Evolutionary conservation across 495 filamentous ascomycete genomes (phyloP), one percentile per base, ranked within the genome.

Genomic region (Patellaria atrata): DNA sequence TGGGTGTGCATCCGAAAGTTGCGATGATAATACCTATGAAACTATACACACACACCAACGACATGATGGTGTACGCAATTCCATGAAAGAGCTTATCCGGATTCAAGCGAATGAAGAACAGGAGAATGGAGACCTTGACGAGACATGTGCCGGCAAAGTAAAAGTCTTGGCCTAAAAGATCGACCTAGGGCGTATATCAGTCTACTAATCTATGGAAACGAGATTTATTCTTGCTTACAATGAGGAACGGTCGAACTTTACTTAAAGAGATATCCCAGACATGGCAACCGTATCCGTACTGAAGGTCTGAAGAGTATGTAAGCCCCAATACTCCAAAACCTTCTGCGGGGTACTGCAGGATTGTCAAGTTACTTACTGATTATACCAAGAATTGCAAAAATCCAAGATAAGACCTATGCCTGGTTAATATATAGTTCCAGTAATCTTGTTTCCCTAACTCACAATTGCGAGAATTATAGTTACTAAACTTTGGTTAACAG

Each of bases 131-230:
- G 30, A 33, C 30, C 12, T 33, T 33, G 14, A 33, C 30, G 30
- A 33, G 22, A 20, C 30, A 33, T 7, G 30, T 33, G 30, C 30
- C 14, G 7, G 22, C 13, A 20, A 33, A 33, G 14, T 33, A 33
- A 20, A 33, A 33, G 30, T 33, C 30, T 19, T 33, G 30, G 30
- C 30, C 30, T 13, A 33, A n/a, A 20, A 33, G 30, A n/a, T 33
- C 30, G 30, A 33, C 22, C 30, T 33, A n/a, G 30, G 30, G 18
- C 3, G n/a, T 16, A 19, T 33, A 19, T 13, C 22, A 17, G 30
- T n/a, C n/a, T n/a, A n/a, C n/a, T n/a, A n/a, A n/a, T n/a, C 30
- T 5, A 18, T 16, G 6, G 18, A n/a, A 4, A 5, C 8, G 13
- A 19, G 8, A 19, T 33, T 10, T 1, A 20, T 12, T 8, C 20